Conservation (phyloP, 805 yeast genomes). For the Kodamaea restingae region DNA sequence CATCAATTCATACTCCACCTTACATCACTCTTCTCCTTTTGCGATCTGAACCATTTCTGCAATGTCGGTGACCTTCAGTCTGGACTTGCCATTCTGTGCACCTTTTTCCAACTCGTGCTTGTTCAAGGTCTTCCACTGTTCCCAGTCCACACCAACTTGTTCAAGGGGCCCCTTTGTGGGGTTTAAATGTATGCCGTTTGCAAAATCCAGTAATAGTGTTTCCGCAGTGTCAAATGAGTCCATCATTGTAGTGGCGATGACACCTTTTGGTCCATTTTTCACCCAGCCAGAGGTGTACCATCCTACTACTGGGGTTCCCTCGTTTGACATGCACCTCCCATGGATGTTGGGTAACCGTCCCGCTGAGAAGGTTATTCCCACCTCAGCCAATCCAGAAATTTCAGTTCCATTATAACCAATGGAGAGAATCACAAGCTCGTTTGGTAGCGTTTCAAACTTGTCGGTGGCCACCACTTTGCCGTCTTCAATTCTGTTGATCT, state of each 20-base stretch:
- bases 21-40: background rate
- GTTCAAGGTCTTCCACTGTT: constrained; percentile 62
- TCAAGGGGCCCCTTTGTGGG: constrained; percentile 7
- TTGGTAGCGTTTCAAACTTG: constrained; percentile 27
- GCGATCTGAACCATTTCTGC: constrained; percentile 4
- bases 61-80: constrained; percentile 42
- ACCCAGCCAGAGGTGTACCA: constrained; percentile 91
- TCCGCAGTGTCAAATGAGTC: constrained; percentile 76
- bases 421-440: constrained; percentile 72
- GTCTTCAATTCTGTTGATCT: constrained; percentile 41
- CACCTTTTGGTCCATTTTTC: constrained; percentile 80
- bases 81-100: constrained; percentile 41
- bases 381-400: constrained; percentile 51
- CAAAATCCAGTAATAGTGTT: constrained; percentile 52
- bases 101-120: constrained; percentile 52
- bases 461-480: constrained; percentile 40
- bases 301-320: constrained; percentile 31
- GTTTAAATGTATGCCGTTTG: constrained; percentile 23
- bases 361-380: constrained; percentile 25
- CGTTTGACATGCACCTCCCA: constrained; percentile 28
- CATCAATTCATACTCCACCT: too few relatives aligned
- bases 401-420: constrained; percentile 79
- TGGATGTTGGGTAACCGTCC: constrained; percentile 31
- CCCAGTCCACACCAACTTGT: constrained; percentile 48
- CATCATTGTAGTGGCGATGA: constrained; percentile 86